Conservation (phyloP, 2,329 filamentous ascomycete species). For the Xylaria hypoxylon region DNA sequence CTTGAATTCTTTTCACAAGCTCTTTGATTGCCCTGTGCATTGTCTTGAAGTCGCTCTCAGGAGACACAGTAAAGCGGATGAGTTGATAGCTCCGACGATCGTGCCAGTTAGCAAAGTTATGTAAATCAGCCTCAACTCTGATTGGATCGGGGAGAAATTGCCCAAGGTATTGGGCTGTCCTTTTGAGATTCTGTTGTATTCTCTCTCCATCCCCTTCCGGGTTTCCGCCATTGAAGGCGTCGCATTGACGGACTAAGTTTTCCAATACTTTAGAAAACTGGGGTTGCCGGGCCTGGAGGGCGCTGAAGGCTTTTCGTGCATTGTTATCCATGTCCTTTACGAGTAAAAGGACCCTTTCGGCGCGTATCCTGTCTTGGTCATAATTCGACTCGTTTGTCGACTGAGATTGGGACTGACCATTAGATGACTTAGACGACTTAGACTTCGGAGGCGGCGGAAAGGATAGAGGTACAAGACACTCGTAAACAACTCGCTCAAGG, state of each 20-base stretch:
- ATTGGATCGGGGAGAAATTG: conserved; percentile 80
- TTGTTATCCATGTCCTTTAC: conserved; percentile 80
- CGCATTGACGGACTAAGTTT: conserved; percentile 84
- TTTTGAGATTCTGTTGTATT: conserved; percentile 76
- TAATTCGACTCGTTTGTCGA: conserved; percentile 58
- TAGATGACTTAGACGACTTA: conserved; percentile 71
- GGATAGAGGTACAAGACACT: conserved; percentile 87
- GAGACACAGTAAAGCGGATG: conserved; percentile 84
- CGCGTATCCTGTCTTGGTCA: conserved; percentile 81
- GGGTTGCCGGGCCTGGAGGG: conserved; percentile 82
- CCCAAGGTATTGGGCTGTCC: conserved; percentile 77
- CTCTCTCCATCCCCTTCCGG: conserved; percentile 77
- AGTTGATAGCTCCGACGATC: conserved; percentile 92
- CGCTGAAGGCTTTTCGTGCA: conserved; percentile 89
- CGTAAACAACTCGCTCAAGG: conserved; percentile 86
- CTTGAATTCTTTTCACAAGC: conserved; percentile 82
- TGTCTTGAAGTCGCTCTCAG: conserved; percentile 91
- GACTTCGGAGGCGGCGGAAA: conserved; percentile 79
- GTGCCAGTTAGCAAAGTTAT: conserved; percentile 91
- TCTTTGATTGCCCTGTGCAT: conserved; percentile 92
- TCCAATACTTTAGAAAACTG: conserved; percentile 78
- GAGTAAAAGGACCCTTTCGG: conserved; percentile 85
- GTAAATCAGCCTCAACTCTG: conserved; percentile 79
- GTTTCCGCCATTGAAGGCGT: conserved; percentile 89
- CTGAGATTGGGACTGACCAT: conserved; percentile 67